Conservation (phyloP, 2,329 filamentous ascomycete genomes). For the Xylaria sp. region DNA sequence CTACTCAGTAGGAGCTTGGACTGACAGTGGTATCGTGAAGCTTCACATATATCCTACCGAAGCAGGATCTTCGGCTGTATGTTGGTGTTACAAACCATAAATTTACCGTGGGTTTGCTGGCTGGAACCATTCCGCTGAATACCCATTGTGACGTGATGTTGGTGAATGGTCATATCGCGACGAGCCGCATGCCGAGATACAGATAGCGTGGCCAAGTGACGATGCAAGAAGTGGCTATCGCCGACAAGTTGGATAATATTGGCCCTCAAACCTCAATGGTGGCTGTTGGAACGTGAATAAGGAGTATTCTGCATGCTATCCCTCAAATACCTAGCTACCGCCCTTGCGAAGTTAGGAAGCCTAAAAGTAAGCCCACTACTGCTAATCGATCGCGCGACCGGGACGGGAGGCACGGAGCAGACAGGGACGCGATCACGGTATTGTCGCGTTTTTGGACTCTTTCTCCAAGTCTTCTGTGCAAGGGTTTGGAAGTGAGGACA, state of each 20-base stretch:
- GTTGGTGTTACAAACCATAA: constrained; percentile 4
- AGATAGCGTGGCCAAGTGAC: background rate
- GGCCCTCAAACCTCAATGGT: background rate
- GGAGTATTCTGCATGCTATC: constrained; percentile 8
- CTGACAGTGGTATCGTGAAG: constrained; percentile 19
- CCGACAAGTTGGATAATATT: background rate
- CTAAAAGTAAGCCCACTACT: background rate
- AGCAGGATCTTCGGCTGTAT: constrained; percentile 18
- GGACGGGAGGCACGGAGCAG: background rate
- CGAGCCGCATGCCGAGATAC: background rate
- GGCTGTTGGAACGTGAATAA: background rate
- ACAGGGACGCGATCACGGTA: background rate
- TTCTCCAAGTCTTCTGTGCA: too few relatives aligned
- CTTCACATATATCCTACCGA: constrained; percentile 10
- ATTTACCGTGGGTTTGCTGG: background rate
- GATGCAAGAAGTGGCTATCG: background rate
- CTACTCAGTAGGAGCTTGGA: constrained; percentile 5
- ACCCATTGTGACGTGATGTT: background rate
- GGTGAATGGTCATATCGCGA: background rate
- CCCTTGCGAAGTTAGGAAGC: background rate
- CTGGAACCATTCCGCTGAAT: constrained; percentile 22
- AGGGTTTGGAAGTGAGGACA: too few relatives aligned
- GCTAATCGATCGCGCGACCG: background rate
- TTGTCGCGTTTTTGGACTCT: background rate
- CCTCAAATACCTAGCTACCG: background rate